Evolutionary conservation across 2,329 filamentous ascomycete genomes (phyloP).

Genomic region (Colletotrichum chlorophyti): DNA sequence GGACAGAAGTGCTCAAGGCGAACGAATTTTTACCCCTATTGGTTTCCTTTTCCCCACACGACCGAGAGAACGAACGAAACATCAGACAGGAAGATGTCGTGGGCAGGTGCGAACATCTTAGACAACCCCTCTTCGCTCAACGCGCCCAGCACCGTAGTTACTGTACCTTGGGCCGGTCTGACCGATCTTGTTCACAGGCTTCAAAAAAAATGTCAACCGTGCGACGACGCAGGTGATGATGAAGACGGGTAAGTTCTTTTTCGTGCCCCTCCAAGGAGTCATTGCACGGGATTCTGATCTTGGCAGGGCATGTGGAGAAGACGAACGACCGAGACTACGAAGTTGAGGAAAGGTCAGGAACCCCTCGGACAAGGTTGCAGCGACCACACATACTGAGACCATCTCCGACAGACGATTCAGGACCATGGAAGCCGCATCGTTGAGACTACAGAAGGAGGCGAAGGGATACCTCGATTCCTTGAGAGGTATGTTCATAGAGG

Average conservation of each 20-base stretch:
- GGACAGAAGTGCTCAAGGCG: too few species aligned
- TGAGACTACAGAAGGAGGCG: conserved; percentile 93
- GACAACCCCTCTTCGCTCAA: conserved; percentile 5
- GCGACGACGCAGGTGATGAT: conserved; percentile 99
- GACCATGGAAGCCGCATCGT: conserved; percentile 94
- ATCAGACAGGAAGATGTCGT: conserved; percentile 46
- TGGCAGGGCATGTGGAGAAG: conserved; percentile 89
- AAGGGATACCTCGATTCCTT: conserved; percentile 97
- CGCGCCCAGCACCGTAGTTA: neutral
- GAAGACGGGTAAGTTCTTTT: conserved; percentile 78
- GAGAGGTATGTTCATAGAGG: conserved; percentile 64
- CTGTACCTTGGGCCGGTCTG: neutral
- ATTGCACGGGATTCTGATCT: conserved; percentile 8
- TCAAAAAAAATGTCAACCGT: conserved; percentile 94
- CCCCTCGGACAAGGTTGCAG: too few species aligned
- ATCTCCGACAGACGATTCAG: conserved; percentile 79
- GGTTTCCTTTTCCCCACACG: neutral
- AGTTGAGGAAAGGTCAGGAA: conserved; percentile 81
- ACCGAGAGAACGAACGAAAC: neutral
- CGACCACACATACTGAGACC: conserved; percentile 28
- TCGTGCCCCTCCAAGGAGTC: neutral
- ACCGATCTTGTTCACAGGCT: conserved; percentile 41
- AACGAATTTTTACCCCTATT: neutral
- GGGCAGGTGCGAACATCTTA: conserved; percentile 47
- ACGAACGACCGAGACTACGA: conserved; percentile 99